Percentiles rank a stretch among this genome's conserved stretches.
phyloP scores from a whole-genome alignment of 441 rosid species.

The Croton laevigatus region DNA sequence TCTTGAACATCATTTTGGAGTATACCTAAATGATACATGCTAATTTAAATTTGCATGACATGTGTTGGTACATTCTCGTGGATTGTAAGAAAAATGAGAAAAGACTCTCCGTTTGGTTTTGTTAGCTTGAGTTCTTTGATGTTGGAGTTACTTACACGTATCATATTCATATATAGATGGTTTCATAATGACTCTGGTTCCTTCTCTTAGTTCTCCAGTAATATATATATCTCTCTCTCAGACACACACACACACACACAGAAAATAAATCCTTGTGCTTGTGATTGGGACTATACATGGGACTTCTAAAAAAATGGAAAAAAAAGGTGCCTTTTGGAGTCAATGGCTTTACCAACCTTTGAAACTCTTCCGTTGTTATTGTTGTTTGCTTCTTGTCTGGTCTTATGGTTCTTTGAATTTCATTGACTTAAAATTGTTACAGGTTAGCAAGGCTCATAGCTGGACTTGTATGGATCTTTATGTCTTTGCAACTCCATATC shows the following conservation, averaged over 20 bases:
- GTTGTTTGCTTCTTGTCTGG: background rate
- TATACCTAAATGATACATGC: background rate
- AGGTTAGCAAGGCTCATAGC: slow-evolving; percentile 84
- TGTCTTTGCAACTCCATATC: slow-evolving; percentile 92
- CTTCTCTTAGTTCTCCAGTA: background rate
- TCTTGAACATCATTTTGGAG: background rate
- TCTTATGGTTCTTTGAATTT: background rate
- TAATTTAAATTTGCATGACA: background rate
- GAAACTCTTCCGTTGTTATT: background rate
- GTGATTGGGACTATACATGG: background rate
- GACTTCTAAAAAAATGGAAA: background rate
- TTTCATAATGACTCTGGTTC: background rate
- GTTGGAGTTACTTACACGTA: background rate
- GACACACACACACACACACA: no score
- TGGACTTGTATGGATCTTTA: slow-evolving; percentile 98
- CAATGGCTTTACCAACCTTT: background rate
- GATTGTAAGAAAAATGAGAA: no score
- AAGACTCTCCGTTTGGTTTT: background rate
- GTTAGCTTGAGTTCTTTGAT: background rate
- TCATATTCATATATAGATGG: background rate
- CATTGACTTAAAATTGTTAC: slow-evolving; percentile 22
- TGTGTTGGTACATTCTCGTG: background rate
- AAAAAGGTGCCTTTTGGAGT: no score
- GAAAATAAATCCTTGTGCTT: background rate
- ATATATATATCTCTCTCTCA: background rate